Conservation (phyloP, 257 asterid species). For the Fraxinus quadrangulata region DNA sequence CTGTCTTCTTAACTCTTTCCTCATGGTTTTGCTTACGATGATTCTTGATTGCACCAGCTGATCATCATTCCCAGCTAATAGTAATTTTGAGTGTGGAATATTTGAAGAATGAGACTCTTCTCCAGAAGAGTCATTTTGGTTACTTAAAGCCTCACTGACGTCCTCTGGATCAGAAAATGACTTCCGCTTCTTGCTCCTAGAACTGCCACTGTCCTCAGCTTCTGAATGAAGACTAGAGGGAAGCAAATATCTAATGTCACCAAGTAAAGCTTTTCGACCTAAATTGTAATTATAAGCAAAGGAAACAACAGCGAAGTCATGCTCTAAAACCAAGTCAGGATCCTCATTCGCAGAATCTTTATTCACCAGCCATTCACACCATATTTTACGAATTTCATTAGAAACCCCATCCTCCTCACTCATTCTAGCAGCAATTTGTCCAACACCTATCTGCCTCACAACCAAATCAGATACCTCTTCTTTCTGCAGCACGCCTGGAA, state of each 20-base stretch:
- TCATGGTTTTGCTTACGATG: conserved; percentile 65
- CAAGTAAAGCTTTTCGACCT: conserved; percentile 68
- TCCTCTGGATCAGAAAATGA: conserved; percentile 88
- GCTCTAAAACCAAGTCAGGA: conserved; percentile 48
- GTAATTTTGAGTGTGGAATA: conserved; percentile 37
- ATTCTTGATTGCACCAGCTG: conserved; percentile 61
- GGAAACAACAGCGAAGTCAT: conserved; percentile 74
- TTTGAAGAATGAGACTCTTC: conserved; percentile 74
- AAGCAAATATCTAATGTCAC: conserved; percentile 56
- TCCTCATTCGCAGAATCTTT: conserved; percentile 32
- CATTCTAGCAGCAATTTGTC: conserved; percentile 63
- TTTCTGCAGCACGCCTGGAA: conserved; percentile 71
- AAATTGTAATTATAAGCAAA: conserved; percentile 70
- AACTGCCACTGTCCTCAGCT: conserved; percentile 44
- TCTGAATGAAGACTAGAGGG: conserved; percentile 65
- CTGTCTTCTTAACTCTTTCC: conserved; percentile 71
- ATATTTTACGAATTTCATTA: conserved; percentile 57
- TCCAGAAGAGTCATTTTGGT: conserved; percentile 68
- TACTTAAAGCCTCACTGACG: conserved; percentile 45
- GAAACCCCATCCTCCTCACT: conserved; percentile 49
- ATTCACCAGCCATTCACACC: conserved; percentile 91
- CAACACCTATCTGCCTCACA: conserved; percentile 63
- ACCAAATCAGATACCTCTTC: conserved; percentile 61
- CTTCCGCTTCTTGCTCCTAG: conserved; percentile 60
- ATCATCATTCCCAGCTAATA: conserved; percentile 65